These are phyloP conservation scores for Penicillium thymicola DNA, from an alignment of 2,329 filamentous ascomycete species.

Conservation along the genomic window DNA sequence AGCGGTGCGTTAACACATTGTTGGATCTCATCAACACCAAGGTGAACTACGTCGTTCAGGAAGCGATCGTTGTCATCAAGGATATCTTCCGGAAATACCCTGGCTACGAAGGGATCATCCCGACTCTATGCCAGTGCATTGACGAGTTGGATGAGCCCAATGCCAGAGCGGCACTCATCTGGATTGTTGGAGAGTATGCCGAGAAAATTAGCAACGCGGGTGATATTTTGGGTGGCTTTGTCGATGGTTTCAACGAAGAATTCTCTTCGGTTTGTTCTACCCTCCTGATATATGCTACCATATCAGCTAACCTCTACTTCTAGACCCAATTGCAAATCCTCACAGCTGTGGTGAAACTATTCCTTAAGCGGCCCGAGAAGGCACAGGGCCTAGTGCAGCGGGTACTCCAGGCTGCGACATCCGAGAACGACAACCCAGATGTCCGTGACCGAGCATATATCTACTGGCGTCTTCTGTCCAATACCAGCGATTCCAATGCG, in stretches of 20 bases:
- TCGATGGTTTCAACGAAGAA: constrained; percentile 92
- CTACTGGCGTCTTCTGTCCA: constrained; percentile 92
- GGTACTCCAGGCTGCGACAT: constrained; percentile 86
- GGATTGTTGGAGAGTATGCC: constrained; percentile 98
- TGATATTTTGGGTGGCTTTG: constrained; percentile 85
- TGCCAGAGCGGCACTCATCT: constrained; percentile 86
- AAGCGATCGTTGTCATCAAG: constrained; percentile 98
- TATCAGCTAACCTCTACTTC: constrained; percentile 29
- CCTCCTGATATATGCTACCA: neutral
- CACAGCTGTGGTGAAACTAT: constrained; percentile 94
- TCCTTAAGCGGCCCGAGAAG: constrained; percentile 92
- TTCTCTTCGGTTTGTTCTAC: constrained; percentile 74
- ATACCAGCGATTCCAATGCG: constrained; percentile 74
- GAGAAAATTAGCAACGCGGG: constrained; percentile 99
- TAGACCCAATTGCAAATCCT: constrained; percentile 97
- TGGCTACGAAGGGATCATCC: constrained; percentile 96
- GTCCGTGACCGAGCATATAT: constrained; percentile 96
- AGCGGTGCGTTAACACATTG: constrained; percentile 91
- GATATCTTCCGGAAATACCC: constrained; percentile 97
- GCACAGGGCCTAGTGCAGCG: constrained; percentile 90
- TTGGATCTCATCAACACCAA: constrained; percentile 95
- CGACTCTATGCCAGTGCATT: constrained; percentile 91
- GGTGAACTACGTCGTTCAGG: constrained; percentile 98
- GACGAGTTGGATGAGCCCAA: constrained; percentile 94
- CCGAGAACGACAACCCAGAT: constrained; percentile 95